These are phyloP conservation scores for Cucurbitaria berberidis DNA, from an alignment of 2,329 filamentous ascomycete genomes.

Conservation along the genomic window DNA sequence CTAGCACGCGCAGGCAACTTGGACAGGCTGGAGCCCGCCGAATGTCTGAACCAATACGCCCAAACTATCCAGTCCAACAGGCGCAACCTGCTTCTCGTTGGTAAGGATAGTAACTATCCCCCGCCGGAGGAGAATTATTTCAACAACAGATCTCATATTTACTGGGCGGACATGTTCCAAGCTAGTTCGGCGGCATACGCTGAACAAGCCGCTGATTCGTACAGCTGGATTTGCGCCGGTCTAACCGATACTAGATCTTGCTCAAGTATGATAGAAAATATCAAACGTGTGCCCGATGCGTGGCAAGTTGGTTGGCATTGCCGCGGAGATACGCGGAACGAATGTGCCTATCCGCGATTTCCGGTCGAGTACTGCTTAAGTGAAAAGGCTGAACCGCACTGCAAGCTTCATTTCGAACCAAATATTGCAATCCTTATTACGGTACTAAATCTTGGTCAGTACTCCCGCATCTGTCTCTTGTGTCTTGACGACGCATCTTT, in stretches of 20 bases:
- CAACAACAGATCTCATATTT: constrained; percentile 10
- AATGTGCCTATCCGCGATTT: not conserved
- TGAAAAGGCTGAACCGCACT: constrained; percentile 18
- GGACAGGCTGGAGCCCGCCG: not conserved
- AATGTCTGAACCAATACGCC: constrained; percentile 28
- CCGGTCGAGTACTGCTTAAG: constrained; percentile 28
- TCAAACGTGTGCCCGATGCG: not conserved
- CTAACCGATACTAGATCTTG: not conserved
- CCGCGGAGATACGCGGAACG: not conserved
- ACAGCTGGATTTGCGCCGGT: constrained; percentile 16
- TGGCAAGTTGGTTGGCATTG: constrained; percentile 11
- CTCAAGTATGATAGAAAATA: not conserved
- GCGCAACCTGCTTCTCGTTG: constrained; percentile 20
- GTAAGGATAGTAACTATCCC: constrained; percentile 6
- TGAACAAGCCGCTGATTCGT: not conserved
- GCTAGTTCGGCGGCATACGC: not conserved
- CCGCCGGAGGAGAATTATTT: not conserved
- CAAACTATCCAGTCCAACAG: constrained; percentile 12
- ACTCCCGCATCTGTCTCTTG: not conserved
- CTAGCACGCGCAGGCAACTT: constrained; percentile 2
- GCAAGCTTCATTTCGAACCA: constrained; percentile 24
- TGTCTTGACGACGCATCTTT: not conserved
- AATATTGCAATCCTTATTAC: constrained; percentile 22
- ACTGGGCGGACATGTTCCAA: constrained; percentile 2
- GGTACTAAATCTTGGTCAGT: constrained; percentile 18